These are phyloP conservation scores for Macrophomina phaseolina DNA, from an alignment of 2,329 filamentous ascomycete species.

Conservation along the genomic window DNA sequence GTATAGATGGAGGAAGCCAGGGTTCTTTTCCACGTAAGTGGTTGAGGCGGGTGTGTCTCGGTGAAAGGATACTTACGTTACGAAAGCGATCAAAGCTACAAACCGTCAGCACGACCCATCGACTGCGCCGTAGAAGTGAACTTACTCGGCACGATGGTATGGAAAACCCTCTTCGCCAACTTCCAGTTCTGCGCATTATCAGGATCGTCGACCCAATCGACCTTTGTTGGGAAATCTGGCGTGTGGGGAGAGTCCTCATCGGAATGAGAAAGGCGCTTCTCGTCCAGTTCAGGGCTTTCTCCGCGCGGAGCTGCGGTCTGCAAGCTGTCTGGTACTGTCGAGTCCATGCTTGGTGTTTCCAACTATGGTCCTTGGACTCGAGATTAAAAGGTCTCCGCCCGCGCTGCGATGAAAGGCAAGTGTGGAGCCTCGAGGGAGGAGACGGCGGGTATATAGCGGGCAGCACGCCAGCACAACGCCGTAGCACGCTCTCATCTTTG, in stretches of 20 bases:
- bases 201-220: constrained; percentile 69
- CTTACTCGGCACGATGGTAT: constrained; percentile 23
- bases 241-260: neutral
- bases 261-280: constrained; percentile 9
- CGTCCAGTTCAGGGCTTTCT: constrained; percentile 9
- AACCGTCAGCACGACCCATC: constrained; percentile 62
- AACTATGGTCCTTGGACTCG: neutral
- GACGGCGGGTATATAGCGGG: constrained; percentile 6
- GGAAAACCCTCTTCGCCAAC: constrained; percentile 64
- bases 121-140: constrained; percentile 52
- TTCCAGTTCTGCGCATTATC: constrained; percentile 76
- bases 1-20: constrained; percentile 28
- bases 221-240: constrained; percentile 35
- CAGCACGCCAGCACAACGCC: neutral
- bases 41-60: neutral
- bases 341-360: neutral
- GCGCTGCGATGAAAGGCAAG: neutral
- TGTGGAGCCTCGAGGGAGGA: neutral
- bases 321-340: neutral
- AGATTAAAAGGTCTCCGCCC: too few species aligned
- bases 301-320: neutral
- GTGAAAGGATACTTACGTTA: constrained; percentile 10
- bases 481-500: neutral
- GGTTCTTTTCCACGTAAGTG: constrained; percentile 12
- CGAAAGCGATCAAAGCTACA: constrained; percentile 21